Evolutionary conservation across 805 yeast genomes (phyloP).

Genomic region (Starmerella sirachaensis): DNA sequence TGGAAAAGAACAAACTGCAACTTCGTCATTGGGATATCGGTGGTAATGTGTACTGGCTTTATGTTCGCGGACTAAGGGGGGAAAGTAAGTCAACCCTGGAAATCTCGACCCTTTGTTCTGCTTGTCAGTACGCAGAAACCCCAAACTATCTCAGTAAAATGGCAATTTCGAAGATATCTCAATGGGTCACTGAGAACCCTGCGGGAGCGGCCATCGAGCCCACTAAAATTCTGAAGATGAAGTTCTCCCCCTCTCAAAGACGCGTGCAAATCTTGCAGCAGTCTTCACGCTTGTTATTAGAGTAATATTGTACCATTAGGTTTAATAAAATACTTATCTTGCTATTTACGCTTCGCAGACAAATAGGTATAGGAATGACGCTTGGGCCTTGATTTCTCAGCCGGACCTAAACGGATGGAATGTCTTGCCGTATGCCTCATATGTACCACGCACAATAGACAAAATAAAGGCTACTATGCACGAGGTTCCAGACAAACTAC

Average conservation of each 20-base stretch:
- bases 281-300: slow-evolving; percentile 10
- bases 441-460: no score
- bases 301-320: background rate
- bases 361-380: no score
- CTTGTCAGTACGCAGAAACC: slow-evolving; percentile 6
- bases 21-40: slow-evolving; percentile 27
- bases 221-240: slow-evolving; percentile 14
- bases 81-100: background rate
- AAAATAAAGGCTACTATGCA: no score
- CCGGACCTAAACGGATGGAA: no score
- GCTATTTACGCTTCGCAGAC: background rate
- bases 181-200: slow-evolving; percentile 21
- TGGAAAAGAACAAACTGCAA: slow-evolving; percentile 15
- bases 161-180: slow-evolving; percentile 24
- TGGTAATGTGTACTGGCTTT: slow-evolving; percentile 31
- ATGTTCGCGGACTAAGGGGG: slow-evolving; percentile 10
- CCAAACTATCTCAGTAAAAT: slow-evolving; percentile 17
- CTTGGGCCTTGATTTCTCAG: no score
- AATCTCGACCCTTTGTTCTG: slow-evolving; percentile 3
- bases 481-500: no score
- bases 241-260: slow-evolving; percentile 15
- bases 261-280: slow-evolving; percentile 16
- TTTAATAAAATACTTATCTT: background rate
- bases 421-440: no score
- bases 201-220: slow-evolving; percentile 4